phyloP scores from a whole-genome alignment of 2,329 filamentous ascomycete genomes.

The Xylariales sp. region DNA sequence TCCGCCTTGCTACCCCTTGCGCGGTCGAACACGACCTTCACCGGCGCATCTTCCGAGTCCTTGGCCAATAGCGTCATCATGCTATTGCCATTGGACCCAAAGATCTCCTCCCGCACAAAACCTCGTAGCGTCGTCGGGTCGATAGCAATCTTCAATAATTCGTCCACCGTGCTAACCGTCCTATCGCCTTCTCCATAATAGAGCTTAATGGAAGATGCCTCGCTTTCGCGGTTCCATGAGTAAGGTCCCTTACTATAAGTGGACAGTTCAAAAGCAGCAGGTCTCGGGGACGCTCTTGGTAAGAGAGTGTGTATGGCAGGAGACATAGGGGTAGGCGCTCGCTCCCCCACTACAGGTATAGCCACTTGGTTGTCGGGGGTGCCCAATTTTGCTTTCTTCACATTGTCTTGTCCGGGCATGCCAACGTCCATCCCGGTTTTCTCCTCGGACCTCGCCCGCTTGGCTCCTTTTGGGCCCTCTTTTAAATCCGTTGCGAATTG shows the following conservation, averaged over 20 bases:
- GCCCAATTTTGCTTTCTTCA: constrained; percentile 22
- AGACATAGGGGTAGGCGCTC: background rate
- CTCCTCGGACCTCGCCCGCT: constrained; percentile 27
- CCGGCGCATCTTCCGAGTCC: constrained; percentile 1
- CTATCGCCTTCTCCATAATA: constrained; percentile 37
- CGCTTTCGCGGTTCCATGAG: constrained; percentile 38
- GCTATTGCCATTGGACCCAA: constrained; percentile 35
- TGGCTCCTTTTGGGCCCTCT: constrained; percentile 1
- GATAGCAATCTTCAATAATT: constrained; percentile 35
- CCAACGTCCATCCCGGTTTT: background rate
- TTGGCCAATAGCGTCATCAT: constrained; percentile 31
- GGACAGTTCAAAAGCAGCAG: constrained; percentile 41
- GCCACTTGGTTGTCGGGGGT: background rate
- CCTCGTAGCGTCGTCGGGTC: constrained; percentile 36
- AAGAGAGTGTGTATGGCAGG: background rate
- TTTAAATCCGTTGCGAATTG: background rate
- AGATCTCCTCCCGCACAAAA: constrained; percentile 35
- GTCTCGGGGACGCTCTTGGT: constrained; percentile 3
- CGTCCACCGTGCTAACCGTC: constrained; percentile 28
- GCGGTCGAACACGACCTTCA: constrained; percentile 42
- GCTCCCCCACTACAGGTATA: background rate
- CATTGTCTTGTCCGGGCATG: background rate
- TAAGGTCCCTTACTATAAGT: constrained; percentile 34
- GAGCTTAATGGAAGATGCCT: constrained; percentile 35
- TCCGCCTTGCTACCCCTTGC: constrained; percentile 36